Conservation (phyloP, 208 protist species). For the Leishmania martiniquensis region DNA sequence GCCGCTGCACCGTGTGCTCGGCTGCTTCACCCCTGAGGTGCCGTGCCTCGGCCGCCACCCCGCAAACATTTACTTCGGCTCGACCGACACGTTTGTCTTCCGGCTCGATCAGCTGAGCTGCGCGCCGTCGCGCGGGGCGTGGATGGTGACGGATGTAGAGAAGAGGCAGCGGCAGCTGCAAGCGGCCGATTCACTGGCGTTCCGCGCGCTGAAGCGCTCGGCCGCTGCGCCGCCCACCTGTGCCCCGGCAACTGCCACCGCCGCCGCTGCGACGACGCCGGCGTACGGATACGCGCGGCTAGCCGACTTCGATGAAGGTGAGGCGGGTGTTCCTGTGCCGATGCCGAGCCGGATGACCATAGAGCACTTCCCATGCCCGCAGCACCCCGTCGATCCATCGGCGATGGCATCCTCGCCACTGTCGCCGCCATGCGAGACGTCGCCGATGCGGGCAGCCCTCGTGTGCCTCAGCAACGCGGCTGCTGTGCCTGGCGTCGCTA, state of each 20-base stretch:
- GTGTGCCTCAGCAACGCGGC: not conserved
- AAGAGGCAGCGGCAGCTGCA: not conserved
- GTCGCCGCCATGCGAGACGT: not conserved
- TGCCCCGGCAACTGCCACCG: not conserved
- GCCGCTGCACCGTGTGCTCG: slow-evolving; percentile 36
- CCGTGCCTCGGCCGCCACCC: slow-evolving; percentile 39
- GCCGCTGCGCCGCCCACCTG: not conserved
- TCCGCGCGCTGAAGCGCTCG: not conserved
- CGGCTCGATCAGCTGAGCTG: slow-evolving; percentile 19
- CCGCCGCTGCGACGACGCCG: not conserved
- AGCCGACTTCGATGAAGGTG: not conserved
- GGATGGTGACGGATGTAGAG: slow-evolving; percentile 18
- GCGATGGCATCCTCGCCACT: not conserved
- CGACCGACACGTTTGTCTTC: slow-evolving; percentile 60
- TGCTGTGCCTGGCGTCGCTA: not conserved
- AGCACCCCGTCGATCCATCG: not conserved
- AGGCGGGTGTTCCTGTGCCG: slow-evolving; percentile 11
- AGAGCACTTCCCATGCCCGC: not conserved
- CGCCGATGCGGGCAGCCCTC: not conserved
- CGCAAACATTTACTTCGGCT: slow-evolving; percentile 58
- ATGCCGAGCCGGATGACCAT: slow-evolving; percentile 17
- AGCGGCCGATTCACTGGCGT: not conserved
- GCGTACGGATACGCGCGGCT: slow-evolving; percentile 5
- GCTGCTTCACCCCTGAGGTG: slow-evolving; percentile 65
- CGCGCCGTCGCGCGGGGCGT: slow-evolving; percentile 10